Percentiles rank a stretch among this genome's conserved stretches.
Evolutionary conservation across 371 early-diverging fungal genomes (phyloP).

Genomic region (Mortierella sp.): DNA sequence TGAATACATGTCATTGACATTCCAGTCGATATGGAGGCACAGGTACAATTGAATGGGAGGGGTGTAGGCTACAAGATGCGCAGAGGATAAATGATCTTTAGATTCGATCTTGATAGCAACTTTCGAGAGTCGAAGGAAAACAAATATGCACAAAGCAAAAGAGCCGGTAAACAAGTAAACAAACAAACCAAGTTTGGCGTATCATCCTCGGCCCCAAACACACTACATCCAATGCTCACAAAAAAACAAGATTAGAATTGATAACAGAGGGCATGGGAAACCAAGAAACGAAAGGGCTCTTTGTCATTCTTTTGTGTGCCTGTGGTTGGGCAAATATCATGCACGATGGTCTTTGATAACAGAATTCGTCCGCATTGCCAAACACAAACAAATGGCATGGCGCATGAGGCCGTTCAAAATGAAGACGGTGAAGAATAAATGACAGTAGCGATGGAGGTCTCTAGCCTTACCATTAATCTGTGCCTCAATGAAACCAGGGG

Average conservation of each 20-base stretch:
- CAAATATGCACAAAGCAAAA: not conserved
- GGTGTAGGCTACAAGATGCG: not conserved
- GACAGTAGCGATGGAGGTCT: not conserved
- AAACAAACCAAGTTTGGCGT: not conserved
- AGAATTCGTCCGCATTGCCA: not conserved
- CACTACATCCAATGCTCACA: slow-evolving; percentile 8
- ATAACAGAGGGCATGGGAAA: slow-evolving; percentile 2
- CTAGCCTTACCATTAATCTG: slow-evolving; percentile 79
- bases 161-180: not conserved
- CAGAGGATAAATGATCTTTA: not conserved
- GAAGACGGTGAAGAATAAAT: too few species aligned
- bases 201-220: not conserved
- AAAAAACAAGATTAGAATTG: slow-evolving; percentile 14
- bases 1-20: not conserved
- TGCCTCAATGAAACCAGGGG: slow-evolving; percentile 88
- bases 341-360: not conserved
- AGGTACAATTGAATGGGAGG: not conserved
- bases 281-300: not conserved
- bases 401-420: not conserved
- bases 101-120: slow-evolving; percentile 13
- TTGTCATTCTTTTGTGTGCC: not conserved
- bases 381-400: not conserved
- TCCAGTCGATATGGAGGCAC: not conserved
- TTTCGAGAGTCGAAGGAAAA: not conserved
- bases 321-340: not conserved